Evolutionary conservation across 2,329 filamentous ascomycete species (phyloP).

Genomic region (Diaporthe sp.): DNA sequence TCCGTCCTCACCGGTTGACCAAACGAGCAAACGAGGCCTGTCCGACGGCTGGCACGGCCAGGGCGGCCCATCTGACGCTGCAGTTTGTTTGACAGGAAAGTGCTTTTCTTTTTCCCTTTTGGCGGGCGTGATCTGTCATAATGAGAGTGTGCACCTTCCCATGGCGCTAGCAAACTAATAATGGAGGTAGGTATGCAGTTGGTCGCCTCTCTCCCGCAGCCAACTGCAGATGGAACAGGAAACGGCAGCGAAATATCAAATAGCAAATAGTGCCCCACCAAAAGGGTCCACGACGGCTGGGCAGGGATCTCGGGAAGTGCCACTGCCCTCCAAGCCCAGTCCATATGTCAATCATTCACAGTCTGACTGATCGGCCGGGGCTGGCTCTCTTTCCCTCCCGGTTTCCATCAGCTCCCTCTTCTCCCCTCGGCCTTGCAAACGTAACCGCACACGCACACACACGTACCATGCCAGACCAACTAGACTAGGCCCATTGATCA

Average conservation of each 20-base stretch:
- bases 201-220: conserved; percentile 6
- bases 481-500: conserved; percentile 15
- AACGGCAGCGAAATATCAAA: not conserved
- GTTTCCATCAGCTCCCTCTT: conserved; percentile 12
- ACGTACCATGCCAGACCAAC: not conserved
- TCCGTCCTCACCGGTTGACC: conserved; percentile 9
- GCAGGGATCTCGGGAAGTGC: not conserved
- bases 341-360: conserved; percentile 25
- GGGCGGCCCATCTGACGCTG: conserved; percentile 1
- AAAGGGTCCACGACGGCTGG: conserved; percentile 5
- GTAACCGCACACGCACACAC: not conserved
- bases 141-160: not conserved
- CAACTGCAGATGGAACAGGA: conserved; percentile 8
- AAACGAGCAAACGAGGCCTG: not conserved
- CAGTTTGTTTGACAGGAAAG: not conserved
- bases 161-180: not conserved
- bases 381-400: not conserved
- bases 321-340: not conserved
- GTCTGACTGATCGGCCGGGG: conserved; percentile 24
- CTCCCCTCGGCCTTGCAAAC: not conserved
- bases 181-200: not conserved
- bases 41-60: not conserved
- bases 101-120: not conserved
- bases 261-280: not conserved
- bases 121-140: conserved; percentile 10